A percentile compares a stretch with the other conserved stretches of the same genome.
Evolutionary conservation across 2,329 filamentous ascomycete species (phyloP).

Genomic region (Trichoderma sp.): DNA sequence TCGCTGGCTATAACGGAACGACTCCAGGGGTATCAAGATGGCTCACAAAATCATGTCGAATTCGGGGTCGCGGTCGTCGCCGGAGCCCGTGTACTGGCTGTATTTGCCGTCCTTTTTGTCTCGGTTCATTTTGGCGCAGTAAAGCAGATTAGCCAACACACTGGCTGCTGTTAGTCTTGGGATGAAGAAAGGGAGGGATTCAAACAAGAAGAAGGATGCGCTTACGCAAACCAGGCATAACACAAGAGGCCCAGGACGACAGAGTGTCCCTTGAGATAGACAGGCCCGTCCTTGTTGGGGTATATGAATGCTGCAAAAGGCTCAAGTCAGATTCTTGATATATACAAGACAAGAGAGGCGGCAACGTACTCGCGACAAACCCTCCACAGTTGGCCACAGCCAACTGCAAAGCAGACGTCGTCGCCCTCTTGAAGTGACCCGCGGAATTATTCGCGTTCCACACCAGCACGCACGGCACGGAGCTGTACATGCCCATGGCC

Average conservation of each 20-base stretch:
- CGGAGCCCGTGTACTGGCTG: constrained; percentile 56
- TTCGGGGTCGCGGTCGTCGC: constrained; percentile 64
- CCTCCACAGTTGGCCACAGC: constrained; percentile 68
- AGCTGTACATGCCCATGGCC: constrained; percentile 65
- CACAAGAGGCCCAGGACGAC: constrained; percentile 62
- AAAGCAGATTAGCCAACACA: constrained; percentile 61
- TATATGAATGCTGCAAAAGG: constrained; percentile 58
- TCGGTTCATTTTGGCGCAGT: constrained; percentile 64
- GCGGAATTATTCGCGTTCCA: constrained; percentile 71
- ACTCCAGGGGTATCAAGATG: too few relatives aligned
- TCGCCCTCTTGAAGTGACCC: constrained; percentile 70
- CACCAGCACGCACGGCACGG: constrained; percentile 63
- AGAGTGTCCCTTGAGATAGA: constrained; percentile 63
- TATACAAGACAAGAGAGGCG: background rate
- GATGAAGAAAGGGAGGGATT: background rate
- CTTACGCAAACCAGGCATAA: constrained; percentile 66
- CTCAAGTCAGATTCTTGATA: background rate
- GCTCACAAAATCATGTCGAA: constrained; percentile 62
- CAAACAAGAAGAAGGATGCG: constrained; percentile 29
- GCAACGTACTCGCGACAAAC: constrained; percentile 60
- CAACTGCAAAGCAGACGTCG: constrained; percentile 65
- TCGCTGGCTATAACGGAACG: background rate
- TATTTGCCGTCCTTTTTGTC: constrained; percentile 65
- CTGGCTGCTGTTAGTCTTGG: constrained; percentile 40
- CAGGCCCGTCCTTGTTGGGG: constrained; percentile 56